Conservation (phyloP, 2,329 filamentous ascomycete species). For the Magnaporthales sp. region DNA sequence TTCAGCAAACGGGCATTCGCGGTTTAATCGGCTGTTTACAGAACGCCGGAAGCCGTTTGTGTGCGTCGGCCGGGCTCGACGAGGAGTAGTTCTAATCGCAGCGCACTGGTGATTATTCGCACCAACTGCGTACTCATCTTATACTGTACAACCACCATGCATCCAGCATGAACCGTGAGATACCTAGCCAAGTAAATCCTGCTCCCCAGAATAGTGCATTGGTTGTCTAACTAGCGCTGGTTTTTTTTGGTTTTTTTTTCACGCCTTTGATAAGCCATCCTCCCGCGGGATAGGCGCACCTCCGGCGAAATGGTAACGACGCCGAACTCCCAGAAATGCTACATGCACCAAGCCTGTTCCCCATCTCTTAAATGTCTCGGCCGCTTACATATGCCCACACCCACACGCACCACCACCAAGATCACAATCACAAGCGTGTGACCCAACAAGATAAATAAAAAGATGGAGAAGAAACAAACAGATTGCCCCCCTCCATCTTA, state of each 20-base stretch:
- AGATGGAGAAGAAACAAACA: not conserved
- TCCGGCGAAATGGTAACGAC: not conserved
- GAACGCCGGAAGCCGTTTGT: not conserved
- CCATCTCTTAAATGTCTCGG: not conserved
- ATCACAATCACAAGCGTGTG: not conserved
- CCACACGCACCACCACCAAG: not conserved
- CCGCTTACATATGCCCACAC: not conserved
- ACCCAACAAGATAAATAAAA: not conserved
- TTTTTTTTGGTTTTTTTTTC: not conserved
- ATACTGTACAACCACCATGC: no score
- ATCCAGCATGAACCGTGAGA: no score
- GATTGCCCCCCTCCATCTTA: not conserved
- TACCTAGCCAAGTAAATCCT: no score
- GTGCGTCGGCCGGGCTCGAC: no score
- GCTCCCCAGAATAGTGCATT: no score
- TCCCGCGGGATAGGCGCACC: not conserved
- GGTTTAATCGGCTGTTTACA: not conserved
- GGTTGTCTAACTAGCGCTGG: no score
- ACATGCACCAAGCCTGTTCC: not conserved
- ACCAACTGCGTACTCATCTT: no score
- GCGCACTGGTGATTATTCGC: no score
- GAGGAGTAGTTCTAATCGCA: no score
- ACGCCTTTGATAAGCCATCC: no score
- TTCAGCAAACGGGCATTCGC: not conserved
- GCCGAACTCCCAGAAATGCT: not conserved